Base-by-base conservation (phyloP, 768 basidiomycete genomes). In the Russula brevipes region DNA sequence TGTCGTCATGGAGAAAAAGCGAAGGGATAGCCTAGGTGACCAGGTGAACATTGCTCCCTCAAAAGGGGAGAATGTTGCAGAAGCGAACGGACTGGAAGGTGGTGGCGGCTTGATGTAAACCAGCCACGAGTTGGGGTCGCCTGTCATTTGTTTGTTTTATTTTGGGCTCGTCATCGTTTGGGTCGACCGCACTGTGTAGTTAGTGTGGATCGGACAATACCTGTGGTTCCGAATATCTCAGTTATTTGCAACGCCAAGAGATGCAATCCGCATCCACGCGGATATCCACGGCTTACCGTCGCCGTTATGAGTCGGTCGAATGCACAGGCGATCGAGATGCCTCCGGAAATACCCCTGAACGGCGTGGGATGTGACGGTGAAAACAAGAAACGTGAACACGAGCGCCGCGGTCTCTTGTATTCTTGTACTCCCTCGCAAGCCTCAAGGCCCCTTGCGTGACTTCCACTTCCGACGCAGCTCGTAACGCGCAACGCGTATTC, bases 1-100 rank as follows among this genome's bases (percentile, higher is more conserved):
- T 65, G 66, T 84, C 59, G 77, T 85, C 59, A 77, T 83, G 76
- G 82, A 82, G 73, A 82, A 79, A 73, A 81, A 81, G 68, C 73
- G 80, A 46, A 76, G 80, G 19, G 80, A 80, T 47, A 71, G 71
- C 31, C 62, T 72, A 8, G 53, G 65, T 14, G 63, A 70, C 58
- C 59, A 67, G 51, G 59, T 58, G 11, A 69, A 65, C 19, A 64
- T 71, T 9, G 59, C 61, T 24, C 60, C 59, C 17, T 59, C 51
- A 19, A 54, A 68, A 10, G 68, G 69, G 45, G 72, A 71, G 33
- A 67, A 38, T 38, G 46, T 44, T 55, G 60, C 35, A 58, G 70
- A 56, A 66, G 70, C 52, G 64, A 69, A 52, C 45, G 66, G 68
- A 33, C 67, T 67, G 51, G 73, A 73, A 61, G 66, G 69, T 17